Evolutionary conservation across 2,329 filamentous ascomycete genomes (phyloP).

Genomic region (Colletotrichum graminicola): DNA sequence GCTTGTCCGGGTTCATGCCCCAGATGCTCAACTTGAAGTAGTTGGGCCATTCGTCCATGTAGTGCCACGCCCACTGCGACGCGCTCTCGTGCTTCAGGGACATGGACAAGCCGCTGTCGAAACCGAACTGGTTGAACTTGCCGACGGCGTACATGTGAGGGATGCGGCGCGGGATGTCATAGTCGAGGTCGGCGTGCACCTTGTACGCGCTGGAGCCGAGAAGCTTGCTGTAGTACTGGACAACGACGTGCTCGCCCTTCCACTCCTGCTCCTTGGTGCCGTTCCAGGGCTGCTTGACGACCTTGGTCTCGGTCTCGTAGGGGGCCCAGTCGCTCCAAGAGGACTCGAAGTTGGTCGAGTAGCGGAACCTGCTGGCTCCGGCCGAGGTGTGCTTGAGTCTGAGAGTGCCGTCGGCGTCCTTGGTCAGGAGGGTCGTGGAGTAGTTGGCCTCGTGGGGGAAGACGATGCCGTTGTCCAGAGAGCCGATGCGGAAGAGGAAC

Average conservation of each 20-base stretch:
- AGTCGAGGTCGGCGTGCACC: slow-evolving; percentile 67
- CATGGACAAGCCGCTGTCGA: slow-evolving; percentile 69
- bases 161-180: slow-evolving; percentile 61
- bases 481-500: slow-evolving; percentile 58
- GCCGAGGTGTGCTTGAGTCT: slow-evolving; percentile 67
- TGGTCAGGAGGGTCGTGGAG: slow-evolving; percentile 62
- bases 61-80: slow-evolving; percentile 68
- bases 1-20: slow-evolving; percentile 74
- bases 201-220: slow-evolving; percentile 70
- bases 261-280: slow-evolving; percentile 69
- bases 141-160: slow-evolving; percentile 74
- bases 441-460: slow-evolving; percentile 46
- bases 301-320: slow-evolving; percentile 64
- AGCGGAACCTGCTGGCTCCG: slow-evolving; percentile 74
- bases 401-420: slow-evolving; percentile 55
- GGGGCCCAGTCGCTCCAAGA: slow-evolving; percentile 69
- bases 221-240: slow-evolving; percentile 74
- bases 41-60: slow-evolving; percentile 74
- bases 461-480: slow-evolving; percentile 34
- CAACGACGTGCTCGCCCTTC: slow-evolving; percentile 71
- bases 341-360: slow-evolving; percentile 72
- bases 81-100: slow-evolving; percentile 62
- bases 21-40: slow-evolving; percentile 74
- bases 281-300: slow-evolving; percentile 65
- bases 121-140: slow-evolving; percentile 73